A percentile compares a stretch with the other conserved stretches of the same genome.
Conservation (phyloP, 148 eudicot species). For the Chenopodium formosanum region DNA sequence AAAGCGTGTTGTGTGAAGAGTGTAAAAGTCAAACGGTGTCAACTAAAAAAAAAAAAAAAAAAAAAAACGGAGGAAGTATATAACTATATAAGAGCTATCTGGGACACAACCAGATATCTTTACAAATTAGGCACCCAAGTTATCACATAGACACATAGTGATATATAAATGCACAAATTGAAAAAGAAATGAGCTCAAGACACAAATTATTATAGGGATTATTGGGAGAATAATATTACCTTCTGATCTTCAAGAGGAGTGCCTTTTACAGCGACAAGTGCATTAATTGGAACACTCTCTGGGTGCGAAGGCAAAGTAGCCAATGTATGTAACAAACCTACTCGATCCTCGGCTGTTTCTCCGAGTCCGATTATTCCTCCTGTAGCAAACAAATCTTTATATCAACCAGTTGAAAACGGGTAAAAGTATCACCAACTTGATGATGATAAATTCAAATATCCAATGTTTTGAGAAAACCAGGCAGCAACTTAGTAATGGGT, state of each 20-base stretch:
- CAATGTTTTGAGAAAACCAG: too few species aligned
- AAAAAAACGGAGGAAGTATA: too few species aligned
- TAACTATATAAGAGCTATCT: too few species aligned
- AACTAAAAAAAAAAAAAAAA: too few species aligned
- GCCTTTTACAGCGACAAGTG: slow-evolving; percentile 92
- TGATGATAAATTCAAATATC: too few species aligned
- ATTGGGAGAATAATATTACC: slow-evolving; percentile 37
- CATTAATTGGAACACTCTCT: slow-evolving; percentile 98
- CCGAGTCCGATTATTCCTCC: slow-evolving; percentile 99
- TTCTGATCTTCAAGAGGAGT: slow-evolving; percentile 96
- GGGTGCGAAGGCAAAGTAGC: slow-evolving; percentile 97
- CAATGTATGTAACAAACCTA: slow-evolving; percentile 89
- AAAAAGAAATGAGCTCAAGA: background rate
- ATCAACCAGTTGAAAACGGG: background rate
- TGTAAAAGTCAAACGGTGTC: too few species aligned
- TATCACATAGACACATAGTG: too few species aligned
- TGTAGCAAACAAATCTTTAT: slow-evolving; percentile 29
- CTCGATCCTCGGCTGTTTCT: slow-evolving; percentile 93
- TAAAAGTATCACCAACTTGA: too few species aligned
- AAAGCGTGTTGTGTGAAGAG: too few species aligned
- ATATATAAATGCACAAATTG: too few species aligned
- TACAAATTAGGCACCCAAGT: too few species aligned
- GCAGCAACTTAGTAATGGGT: too few species aligned
- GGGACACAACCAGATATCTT: background rate
- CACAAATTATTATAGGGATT: background rate